Conservation (phyloP, 805 yeast genomes). For the Jamesozyma gamospora region DNA sequence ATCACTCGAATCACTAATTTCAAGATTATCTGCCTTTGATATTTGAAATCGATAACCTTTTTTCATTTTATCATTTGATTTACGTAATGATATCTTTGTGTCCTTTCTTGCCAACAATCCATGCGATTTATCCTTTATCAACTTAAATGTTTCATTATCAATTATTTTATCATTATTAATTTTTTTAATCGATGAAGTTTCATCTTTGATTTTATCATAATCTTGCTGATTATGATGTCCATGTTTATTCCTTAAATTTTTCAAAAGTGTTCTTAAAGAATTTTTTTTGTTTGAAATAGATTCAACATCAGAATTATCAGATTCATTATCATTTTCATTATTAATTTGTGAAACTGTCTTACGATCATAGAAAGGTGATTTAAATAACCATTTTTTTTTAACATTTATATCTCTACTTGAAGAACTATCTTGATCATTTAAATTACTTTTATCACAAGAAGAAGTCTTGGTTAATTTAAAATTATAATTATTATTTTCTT, state of each 20-base stretch:
- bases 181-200: too few relatives aligned
- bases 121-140: neutral
- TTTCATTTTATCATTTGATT: neutral
- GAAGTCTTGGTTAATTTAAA: too few relatives aligned
- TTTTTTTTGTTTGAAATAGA: neutral
- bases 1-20: neutral
- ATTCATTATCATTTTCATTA: neutral
- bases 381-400: neutral
- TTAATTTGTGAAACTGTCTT: neutral
- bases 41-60: neutral
- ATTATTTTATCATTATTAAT: too few relatives aligned
- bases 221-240: too few relatives aligned
- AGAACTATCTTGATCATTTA: too few relatives aligned
- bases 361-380: neutral
- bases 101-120: neutral
- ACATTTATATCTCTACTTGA: neutral
- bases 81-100: too few relatives aligned
- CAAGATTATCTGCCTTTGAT: neutral
- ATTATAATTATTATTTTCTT: too few relatives aligned
- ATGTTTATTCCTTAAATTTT: neutral
- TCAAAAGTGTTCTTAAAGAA: neutral
- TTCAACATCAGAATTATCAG: neutral
- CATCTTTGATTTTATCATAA: too few relatives aligned
- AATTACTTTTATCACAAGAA: too few relatives aligned
- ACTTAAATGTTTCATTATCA: neutral